These are phyloP conservation scores for Trametes polyzona DNA, from an alignment of 1,284 basidiomycete species.

Conservation along the genomic window DNA sequence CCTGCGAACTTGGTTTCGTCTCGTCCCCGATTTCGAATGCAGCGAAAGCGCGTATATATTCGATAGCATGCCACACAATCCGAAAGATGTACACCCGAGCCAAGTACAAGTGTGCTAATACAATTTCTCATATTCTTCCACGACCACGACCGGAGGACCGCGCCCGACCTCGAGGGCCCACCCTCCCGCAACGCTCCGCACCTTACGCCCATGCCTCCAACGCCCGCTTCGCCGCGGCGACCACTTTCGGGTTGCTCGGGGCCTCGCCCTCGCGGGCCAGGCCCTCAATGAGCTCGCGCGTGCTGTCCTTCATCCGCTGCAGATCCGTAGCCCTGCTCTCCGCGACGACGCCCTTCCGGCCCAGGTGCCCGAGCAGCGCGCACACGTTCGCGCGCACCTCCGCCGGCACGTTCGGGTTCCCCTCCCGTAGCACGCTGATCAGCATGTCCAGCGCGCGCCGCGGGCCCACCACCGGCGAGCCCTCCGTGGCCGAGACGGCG, in stretches of 20 bases:
- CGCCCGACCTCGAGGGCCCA: not conserved
- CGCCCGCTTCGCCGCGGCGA: slow-evolving; percentile 32
- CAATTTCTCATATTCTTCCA: not conserved
- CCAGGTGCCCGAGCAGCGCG: slow-evolving; percentile 66
- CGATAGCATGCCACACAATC: not conserved
- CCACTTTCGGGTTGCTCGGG: slow-evolving; percentile 24
- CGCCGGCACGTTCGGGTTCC: slow-evolving; percentile 57
- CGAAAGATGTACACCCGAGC: slow-evolving; percentile 13
- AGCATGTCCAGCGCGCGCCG: slow-evolving; percentile 68
- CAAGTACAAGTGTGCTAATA: slow-evolving; percentile 8
- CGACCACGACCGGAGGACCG: not conserved
- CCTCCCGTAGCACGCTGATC: slow-evolving; percentile 50
- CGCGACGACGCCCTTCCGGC: slow-evolving; percentile 50
- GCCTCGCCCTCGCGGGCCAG: slow-evolving; percentile 27
- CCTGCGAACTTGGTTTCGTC: too few relatives aligned
- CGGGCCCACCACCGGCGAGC: slow-evolving; percentile 46
- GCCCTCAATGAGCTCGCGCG: slow-evolving; percentile 54
- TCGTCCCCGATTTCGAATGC: too few relatives aligned
- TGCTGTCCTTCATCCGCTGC: slow-evolving; percentile 51
- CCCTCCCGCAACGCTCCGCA: not conserved
- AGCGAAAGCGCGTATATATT: not conserved
- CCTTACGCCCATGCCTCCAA: slow-evolving; percentile 33
- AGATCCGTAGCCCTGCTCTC: slow-evolving; percentile 41
- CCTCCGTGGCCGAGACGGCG: slow-evolving; percentile 37
- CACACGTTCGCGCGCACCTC: slow-evolving; percentile 79